A percentile compares a stretch with the other conserved stretches of the same genome.
phyloP scores from a whole-genome alignment of 345 rosid genomes.

The Euphorbia lathyris region DNA sequence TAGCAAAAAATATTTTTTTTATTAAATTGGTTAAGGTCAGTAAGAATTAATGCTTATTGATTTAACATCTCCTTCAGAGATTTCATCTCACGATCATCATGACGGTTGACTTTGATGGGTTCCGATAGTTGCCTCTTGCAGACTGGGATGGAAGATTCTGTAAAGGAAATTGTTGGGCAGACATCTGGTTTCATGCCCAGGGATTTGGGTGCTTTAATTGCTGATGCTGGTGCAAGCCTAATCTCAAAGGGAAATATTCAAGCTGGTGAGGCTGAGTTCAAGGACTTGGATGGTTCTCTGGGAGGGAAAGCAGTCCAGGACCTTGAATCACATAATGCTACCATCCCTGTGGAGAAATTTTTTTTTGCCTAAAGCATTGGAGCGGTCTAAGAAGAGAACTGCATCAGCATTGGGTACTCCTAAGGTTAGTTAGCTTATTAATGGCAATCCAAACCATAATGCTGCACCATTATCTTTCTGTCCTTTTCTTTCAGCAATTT shows the following conservation, averaged over 20 bases:
- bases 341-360: conserved; percentile 40
- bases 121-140: conserved; percentile 40
- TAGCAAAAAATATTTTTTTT: neutral
- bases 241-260: conserved; percentile 38
- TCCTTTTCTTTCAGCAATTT: neutral
- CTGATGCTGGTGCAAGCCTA: conserved; percentile 83
- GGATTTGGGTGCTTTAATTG: conserved; percentile 78
- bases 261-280: conserved; percentile 30
- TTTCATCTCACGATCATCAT: conserved; percentile 5
- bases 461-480: neutral
- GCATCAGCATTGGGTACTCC: conserved; percentile 96
- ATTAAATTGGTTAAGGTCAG: conserved; percentile 4
- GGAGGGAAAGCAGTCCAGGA: conserved; percentile 30
- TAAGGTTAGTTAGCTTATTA: conserved; percentile 49
- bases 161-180: conserved; percentile 82
- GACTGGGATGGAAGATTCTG: conserved; percentile 55
- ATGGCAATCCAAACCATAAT: conserved; percentile 10
- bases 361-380: conserved; percentile 66
- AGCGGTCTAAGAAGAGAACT: conserved; percentile 88
- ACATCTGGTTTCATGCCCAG: conserved; percentile 93
- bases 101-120: conserved; percentile 20
- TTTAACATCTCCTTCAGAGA: neutral
- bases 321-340: conserved; percentile 24
- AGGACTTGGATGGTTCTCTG: conserved; percentile 30
- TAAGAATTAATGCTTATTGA: neutral